A percentile compares a stretch with the other conserved stretches of the same genome.
Evolutionary conservation across 2,329 filamentous ascomycete genomes (phyloP).

Genomic region (Kalaharituber pfeilii): DNA sequence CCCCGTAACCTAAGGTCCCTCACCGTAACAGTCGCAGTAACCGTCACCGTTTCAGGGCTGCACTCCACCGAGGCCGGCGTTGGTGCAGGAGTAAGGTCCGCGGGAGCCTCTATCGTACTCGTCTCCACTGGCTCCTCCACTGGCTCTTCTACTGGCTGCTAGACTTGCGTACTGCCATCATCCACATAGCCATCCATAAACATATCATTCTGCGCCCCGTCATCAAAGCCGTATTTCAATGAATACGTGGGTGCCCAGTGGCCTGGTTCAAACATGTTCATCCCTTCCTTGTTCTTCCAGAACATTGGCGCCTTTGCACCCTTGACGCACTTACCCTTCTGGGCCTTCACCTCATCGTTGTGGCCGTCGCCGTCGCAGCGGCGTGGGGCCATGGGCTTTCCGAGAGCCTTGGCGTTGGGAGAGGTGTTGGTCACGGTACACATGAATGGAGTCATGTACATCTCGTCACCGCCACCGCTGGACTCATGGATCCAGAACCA

Average conservation of each 20-base stretch:
- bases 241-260: constrained; percentile 12
- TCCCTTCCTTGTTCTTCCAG: constrained; percentile 14
- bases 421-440: constrained; percentile 9
- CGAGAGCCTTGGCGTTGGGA: constrained; percentile 1
- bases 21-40: too few species aligned
- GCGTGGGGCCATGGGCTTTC: constrained; percentile 8
- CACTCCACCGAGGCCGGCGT: too few species aligned
- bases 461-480: constrained; percentile 8
- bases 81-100: too few species aligned
- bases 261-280: constrained; percentile 14
- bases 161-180: too few species aligned
- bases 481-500: constrained; percentile 16
- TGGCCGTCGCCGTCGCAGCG: constrained; percentile 5
- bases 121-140: too few species aligned
- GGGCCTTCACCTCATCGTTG: not conserved
- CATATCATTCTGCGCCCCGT: constrained; percentile 12
- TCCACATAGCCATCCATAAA: constrained; percentile 4
- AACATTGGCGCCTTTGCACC: constrained; percentile 14
- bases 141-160: too few species aligned
- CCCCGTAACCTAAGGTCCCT: too few species aligned
- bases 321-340: constrained; percentile 7
- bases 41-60: too few species aligned
- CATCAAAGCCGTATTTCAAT: constrained; percentile 5
- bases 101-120: too few species aligned
- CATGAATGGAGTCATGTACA: constrained; percentile 14